Base-by-base conservation (phyloP, 139 green algal species). In the Chlamydomonas asymmetrica region DNA sequence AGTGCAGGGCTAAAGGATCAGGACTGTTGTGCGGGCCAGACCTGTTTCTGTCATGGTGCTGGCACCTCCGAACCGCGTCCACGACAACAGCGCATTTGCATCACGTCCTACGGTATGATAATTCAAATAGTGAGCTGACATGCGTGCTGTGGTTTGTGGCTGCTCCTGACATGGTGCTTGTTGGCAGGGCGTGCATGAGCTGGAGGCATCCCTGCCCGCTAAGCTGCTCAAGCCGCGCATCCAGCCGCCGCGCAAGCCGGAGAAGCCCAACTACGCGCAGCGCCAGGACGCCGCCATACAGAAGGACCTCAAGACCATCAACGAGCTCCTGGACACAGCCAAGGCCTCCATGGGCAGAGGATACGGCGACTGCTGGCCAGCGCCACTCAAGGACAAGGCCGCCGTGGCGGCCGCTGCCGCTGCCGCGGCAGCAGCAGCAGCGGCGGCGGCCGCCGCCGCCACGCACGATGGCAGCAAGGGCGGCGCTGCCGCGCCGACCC, bases 361-460 rank as follows among this genome's bases (percentile, higher is more conserved):
- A 20, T 71, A 83, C 62, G 89, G 84, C 0, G 82, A 89, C 45
- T 87, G 82, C 81, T 94, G 90, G 90, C 90, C 88, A 0, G 76
- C 73, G 5, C 81, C 76, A 7, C 81, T 87, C 1, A 71, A 78
- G 52, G 76, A 83, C 40, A 48, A 77, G 38, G 62, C 38, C 37
- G 32, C 22, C 32, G 32, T n/a, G 31, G 34, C 60, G 16, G 29
- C 60, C 31, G 43, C 34, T 35, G 60, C 60, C 3, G 60, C 39
- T 10, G 29, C 29, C 32, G 40, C 48, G 54, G 66, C 48, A 13
- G 31, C 66, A 32, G 66, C 25, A 31, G 62, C 23, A 7, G 31
- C 27, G n/a, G 50, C 67, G 35, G 50, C 50, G 50, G 49, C 68
- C 10, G n/a, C n/a, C n/a, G n/a, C n/a, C n/a, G 49, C 18, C 49